Percentiles rank a stretch among this genome's conserved stretches.
Evolutionary conservation across 2,329 filamentous ascomycete species (phyloP).

Genomic region (Hymenoscyphus scutula): DNA sequence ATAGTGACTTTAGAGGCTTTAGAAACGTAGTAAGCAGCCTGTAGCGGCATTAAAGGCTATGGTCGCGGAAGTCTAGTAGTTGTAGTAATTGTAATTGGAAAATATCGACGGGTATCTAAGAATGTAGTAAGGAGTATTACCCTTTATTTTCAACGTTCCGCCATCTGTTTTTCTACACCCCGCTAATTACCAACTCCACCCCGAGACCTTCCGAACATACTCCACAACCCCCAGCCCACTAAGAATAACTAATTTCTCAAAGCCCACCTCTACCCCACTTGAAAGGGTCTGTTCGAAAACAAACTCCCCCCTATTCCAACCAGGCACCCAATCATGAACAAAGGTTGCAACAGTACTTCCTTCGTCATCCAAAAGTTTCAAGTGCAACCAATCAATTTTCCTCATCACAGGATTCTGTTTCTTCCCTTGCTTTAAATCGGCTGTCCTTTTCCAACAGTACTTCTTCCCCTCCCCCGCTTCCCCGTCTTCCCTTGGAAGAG

Average conservation of each 20-base stretch:
- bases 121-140: no score
- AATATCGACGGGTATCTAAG: no score
- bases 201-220: background rate
- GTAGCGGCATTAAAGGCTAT: no score
- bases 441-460: background rate
- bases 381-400: background rate
- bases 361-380: background rate
- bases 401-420: background rate
- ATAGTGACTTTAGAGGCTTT: no score
- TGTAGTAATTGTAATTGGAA: no score
- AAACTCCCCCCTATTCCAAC: background rate
- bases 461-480: background rate
- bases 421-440: background rate
- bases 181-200: background rate
- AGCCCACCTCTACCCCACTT: background rate
- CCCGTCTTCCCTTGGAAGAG: background rate
- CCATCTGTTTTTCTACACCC: no score
- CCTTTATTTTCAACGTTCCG: no score
- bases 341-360: background rate
- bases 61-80: no score
- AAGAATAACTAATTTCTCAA: background rate
- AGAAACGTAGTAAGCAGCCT: no score
- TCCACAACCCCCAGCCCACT: constrained; percentile 3
- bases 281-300: background rate
- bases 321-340: background rate